phyloP scores from a whole-genome alignment of 129 eudicot species.

The Apium graveolens region DNA sequence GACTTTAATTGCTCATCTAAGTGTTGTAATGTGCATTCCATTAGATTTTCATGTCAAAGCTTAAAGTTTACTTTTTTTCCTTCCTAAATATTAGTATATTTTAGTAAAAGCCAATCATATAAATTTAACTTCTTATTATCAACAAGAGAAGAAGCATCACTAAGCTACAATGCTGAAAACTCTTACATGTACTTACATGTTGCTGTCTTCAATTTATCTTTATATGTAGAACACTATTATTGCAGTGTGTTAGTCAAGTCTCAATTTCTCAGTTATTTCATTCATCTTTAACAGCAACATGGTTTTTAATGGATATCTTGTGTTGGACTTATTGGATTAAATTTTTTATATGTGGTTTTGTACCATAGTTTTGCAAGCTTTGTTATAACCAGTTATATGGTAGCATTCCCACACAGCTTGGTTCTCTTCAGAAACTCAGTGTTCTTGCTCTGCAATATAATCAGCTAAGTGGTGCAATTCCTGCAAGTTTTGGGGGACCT shows the following conservation, averaged over 20 bases:
- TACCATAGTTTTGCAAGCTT: conserved; percentile 75
- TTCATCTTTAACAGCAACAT: background rate
- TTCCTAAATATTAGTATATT: background rate
- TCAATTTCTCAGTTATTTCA: background rate
- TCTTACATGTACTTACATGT: background rate
- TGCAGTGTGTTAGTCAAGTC: background rate
- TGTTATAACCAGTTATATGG: conserved; percentile 87
- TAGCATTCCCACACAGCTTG: conserved; percentile 77
- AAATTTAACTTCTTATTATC: background rate
- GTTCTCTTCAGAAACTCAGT: conserved; percentile 64
- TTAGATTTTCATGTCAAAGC: background rate
- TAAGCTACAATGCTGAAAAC: too few relatives aligned
- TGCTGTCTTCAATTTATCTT: background rate
- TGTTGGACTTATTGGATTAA: background rate
- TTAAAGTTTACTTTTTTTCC: background rate
- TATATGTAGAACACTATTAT: background rate
- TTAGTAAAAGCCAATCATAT: too few relatives aligned
- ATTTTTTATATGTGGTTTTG: background rate
- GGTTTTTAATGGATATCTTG: background rate
- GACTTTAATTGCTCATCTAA: background rate
- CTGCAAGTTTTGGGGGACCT: conserved; percentile 87
- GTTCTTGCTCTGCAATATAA: conserved; percentile 81
- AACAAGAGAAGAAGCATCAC: background rate
- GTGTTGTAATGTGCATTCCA: background rate
- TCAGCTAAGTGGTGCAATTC: conserved; percentile 81